Conservation (phyloP, 495 filamentous ascomycete genomes). For the Beverwykella pulmonaria region DNA sequence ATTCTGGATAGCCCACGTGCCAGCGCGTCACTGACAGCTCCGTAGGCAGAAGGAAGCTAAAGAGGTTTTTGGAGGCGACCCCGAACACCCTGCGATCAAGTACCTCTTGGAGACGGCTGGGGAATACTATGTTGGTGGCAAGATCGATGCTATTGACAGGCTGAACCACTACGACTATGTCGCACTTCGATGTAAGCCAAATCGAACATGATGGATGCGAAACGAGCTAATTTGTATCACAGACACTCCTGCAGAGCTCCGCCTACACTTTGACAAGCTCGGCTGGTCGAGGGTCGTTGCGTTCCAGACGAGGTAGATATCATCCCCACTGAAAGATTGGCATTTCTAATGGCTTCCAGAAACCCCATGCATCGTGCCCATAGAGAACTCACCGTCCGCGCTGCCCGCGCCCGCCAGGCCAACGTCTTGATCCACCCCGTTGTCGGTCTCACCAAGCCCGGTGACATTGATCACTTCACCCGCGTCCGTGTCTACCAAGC, state of each 20-base stretch:
- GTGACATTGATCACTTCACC: slow-evolving; percentile 99
- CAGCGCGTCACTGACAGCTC: slow-evolving; percentile 40
- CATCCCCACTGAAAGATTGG: background rate
- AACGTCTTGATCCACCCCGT: slow-evolving; percentile 99
- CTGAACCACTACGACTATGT: slow-evolving; percentile 99
- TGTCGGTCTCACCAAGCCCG: slow-evolving; percentile 96
- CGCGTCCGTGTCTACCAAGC: slow-evolving; percentile 98
- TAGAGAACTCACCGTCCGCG: slow-evolving; percentile 93
- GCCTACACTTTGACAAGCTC: slow-evolving; percentile 97
- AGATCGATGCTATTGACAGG: slow-evolving; percentile 89
- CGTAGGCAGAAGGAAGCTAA: slow-evolving; percentile 81
- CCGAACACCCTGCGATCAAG: slow-evolving; percentile 87
- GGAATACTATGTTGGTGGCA: slow-evolving; percentile 93
- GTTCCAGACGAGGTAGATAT: slow-evolving; percentile 77
- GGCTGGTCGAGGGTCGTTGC: slow-evolving; percentile 96
- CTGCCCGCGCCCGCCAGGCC: slow-evolving; percentile 89
- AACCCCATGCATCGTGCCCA: slow-evolving; percentile 99
- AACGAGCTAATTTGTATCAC: slow-evolving; percentile 15
- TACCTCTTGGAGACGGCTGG: slow-evolving; percentile 78
- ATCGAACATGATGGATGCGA: background rate
- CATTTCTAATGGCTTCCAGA: slow-evolving; percentile 44
- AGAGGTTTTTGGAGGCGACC: slow-evolving; percentile 92
- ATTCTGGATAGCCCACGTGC: background rate
- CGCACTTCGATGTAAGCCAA: slow-evolving; percentile 75
- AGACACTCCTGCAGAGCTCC: slow-evolving; percentile 94